phyloP scores from a whole-genome alignment of 441 rosid genomes.

The Bocquillonia castaneifolia region DNA sequence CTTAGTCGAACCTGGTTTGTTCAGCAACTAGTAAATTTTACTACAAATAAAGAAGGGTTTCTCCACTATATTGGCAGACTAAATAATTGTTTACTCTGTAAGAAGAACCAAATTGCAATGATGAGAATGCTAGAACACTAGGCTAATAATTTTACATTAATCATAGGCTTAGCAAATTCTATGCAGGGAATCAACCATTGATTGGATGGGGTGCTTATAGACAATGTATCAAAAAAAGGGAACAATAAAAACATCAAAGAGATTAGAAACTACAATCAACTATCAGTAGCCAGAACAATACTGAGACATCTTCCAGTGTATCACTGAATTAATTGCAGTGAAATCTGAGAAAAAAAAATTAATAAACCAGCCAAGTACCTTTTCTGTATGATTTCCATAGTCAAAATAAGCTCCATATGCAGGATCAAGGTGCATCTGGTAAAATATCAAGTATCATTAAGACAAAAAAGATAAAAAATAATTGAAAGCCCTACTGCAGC shows the following conservation, averaged over 20 bases:
- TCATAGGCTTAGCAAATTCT: neutral
- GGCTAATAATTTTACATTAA: neutral
- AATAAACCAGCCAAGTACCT: slow-evolving; percentile 41
- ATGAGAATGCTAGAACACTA: too few relatives aligned
- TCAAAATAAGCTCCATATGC: slow-evolving; percentile 84
- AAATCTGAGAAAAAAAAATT: slow-evolving; percentile 8
- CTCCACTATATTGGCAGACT: neutral
- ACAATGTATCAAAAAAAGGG: neutral
- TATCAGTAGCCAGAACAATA: neutral
- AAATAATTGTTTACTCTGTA: neutral
- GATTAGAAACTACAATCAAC: neutral
- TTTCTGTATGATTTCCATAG: slow-evolving; percentile 94
- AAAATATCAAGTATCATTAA: slow-evolving; percentile 23
- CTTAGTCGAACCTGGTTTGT: slow-evolving; percentile 66
- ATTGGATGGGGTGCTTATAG: neutral
- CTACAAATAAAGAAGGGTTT: neutral
- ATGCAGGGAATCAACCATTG: neutral
- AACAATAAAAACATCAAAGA: neutral
- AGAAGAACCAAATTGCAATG: too few relatives aligned
- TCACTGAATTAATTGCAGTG: neutral
- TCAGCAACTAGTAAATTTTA: slow-evolving; percentile 12
- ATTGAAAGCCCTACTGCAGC: neutral
- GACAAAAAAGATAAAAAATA: slow-evolving; percentile 6
- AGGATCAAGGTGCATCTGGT: slow-evolving; percentile 89
- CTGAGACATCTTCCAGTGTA: neutral